Evolutionary conservation across 768 basidiomycete species (phyloP).

Genomic region (Lyophyllum decastes): DNA sequence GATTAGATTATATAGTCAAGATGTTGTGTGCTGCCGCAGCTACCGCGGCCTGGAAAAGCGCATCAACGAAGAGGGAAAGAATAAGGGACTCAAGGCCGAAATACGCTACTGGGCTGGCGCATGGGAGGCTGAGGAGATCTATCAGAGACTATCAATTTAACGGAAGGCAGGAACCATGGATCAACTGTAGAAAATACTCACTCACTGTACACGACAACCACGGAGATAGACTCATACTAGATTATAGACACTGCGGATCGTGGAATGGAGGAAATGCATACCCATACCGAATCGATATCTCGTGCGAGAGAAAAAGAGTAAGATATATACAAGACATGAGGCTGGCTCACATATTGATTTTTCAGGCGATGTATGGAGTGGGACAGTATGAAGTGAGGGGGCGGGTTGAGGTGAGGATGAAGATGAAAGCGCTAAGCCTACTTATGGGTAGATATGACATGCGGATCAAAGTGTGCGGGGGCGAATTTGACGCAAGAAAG

Average conservation of each 20-base stretch:
- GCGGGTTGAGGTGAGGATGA: conserved; percentile 2
- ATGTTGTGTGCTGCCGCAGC: conserved; percentile 78
- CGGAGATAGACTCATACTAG: background rate
- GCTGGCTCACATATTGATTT: conserved; percentile 22
- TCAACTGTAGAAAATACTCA: background rate
- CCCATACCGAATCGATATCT: conserved; percentile 14
- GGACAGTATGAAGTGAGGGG: background rate
- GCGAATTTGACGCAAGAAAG: conserved; percentile 5
- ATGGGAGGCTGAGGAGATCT: conserved; percentile 94
- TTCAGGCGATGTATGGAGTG: conserved; percentile 6
- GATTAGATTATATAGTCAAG: conserved; percentile 54
- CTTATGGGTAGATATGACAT: conserved; percentile 5
- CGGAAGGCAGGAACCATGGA: background rate
- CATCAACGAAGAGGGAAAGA: conserved; percentile 70
- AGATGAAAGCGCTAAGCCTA: background rate
- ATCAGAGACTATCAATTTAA: conserved; percentile 41
- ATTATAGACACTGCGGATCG: conserved; percentile 2
- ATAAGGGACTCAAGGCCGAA: conserved; percentile 65
- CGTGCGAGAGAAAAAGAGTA: conserved; percentile 6
- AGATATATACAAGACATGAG: conserved; percentile 18
- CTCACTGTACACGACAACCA: background rate
- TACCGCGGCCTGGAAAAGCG: conserved; percentile 78
- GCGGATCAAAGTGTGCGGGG: background rate
- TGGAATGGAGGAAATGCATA: background rate
- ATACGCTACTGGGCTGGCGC: conserved; percentile 90